Percentiles rank a stretch among this genome's conserved stretches.
phyloP scores from a whole-genome alignment of 805 yeast genomes.

The Wickerhamomyces tratensis region DNA sequence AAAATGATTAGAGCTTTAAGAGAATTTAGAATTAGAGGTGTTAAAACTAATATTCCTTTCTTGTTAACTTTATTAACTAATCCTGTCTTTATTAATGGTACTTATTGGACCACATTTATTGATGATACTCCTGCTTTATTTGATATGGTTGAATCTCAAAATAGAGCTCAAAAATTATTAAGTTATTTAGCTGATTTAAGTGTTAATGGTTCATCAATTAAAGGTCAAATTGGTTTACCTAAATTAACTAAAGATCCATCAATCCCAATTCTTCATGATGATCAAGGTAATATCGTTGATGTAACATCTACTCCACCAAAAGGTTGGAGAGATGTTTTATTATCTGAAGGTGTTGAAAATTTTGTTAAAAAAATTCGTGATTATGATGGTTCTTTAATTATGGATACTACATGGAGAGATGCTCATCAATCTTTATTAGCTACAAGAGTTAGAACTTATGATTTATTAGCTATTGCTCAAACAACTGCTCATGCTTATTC shows the following conservation, averaged over 20 bases:
- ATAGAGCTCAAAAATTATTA: conserved; percentile 92
- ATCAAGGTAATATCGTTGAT: conserved; percentile 50
- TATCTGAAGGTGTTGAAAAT: conserved; percentile 78
- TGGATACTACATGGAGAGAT: conserved; percentile 99
- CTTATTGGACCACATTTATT: conserved; percentile 97
- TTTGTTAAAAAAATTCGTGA: conserved; percentile 84
- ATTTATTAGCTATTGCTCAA: conserved; percentile 84
- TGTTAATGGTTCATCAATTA: conserved; percentile 92
- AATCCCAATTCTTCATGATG: conserved; percentile 63
- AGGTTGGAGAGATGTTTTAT: conserved; percentile 89
- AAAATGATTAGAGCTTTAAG: conserved; percentile 96
- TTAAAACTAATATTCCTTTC: conserved; percentile 96
- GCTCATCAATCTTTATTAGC: conserved; percentile 98
- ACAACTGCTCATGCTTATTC: conserved; percentile 84
- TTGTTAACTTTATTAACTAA: conserved; percentile 84
- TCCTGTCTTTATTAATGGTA: conserved; percentile 75
- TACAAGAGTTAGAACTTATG: conserved; percentile 93
- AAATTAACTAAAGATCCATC: conserved; percentile 68
- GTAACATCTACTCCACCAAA: conserved; percentile 45
- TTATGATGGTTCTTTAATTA: conserved; percentile 79
- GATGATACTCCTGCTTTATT: conserved; percentile 96
- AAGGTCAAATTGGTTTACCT: conserved; percentile 92
- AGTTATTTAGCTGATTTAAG: conserved; percentile 88
- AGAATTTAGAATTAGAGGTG: conserved; percentile 98
- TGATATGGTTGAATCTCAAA: conserved; percentile 89